Conservation (phyloP, 345 rosid genomes). For the Pseudoturritis turrita region DNA sequence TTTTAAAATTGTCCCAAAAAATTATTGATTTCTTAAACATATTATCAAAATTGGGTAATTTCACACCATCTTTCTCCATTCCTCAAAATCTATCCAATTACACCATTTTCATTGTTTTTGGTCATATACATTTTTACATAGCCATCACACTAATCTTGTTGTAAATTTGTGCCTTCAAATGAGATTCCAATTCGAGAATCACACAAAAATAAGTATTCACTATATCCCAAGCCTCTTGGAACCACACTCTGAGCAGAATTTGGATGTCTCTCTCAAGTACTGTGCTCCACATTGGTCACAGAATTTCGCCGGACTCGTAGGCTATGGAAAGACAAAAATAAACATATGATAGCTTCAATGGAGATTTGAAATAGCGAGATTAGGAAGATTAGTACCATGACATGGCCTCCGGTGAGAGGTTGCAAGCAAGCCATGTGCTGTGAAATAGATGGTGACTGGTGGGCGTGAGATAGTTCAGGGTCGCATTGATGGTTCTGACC, state of each 20-base stretch:
- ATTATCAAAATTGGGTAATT: not conserved
- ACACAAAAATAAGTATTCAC: not conserved
- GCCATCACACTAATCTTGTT: not conserved
- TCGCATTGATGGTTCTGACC: constrained; percentile 60
- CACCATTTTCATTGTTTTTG: not conserved
- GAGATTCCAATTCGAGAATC: not conserved
- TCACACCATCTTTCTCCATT: not conserved
- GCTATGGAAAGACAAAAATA: constrained; percentile 35
- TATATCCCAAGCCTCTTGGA: constrained; percentile 74
- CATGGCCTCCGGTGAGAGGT: constrained; percentile 61
- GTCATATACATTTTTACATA: not conserved
- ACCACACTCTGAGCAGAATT: constrained; percentile 95
- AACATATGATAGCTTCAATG: not conserved
- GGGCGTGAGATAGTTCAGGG: constrained; percentile 61
- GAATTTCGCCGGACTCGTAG: constrained; percentile 64
- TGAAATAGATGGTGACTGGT: constrained; percentile 64
- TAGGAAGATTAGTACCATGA: constrained; percentile 16
- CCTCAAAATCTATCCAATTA: not conserved
- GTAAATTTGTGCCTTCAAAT: not conserved
- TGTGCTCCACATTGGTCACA: constrained; percentile 90
- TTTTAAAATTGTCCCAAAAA: too few species aligned
- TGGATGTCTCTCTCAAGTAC: constrained; percentile 80
- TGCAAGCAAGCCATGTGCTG: constrained; percentile 88
- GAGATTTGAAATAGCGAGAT: not conserved
- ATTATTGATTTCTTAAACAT: too few species aligned